Evolutionary conservation across 495 filamentous ascomycete species (phyloP).

Genomic region (Aspergillus taichungensis): DNA sequence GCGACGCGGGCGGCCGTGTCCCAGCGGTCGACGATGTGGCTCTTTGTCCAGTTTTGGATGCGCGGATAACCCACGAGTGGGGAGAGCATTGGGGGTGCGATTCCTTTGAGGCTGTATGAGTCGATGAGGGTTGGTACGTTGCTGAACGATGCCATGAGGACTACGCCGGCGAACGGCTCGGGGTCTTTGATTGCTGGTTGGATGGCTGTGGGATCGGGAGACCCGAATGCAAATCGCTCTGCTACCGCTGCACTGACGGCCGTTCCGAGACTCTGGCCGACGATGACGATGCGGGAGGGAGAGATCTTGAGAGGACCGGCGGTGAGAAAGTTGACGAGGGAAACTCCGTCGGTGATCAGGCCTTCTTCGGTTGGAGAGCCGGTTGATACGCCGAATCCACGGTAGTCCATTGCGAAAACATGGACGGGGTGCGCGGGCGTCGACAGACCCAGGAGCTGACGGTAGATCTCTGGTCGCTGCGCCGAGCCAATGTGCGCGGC

Average conservation of each 20-base stretch:
- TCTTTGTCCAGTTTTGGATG: constrained; percentile 37
- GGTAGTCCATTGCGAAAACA: constrained; percentile 73
- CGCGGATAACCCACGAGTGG: constrained; percentile 55
- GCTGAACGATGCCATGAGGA: constrained; percentile 75
- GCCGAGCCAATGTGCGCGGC: constrained; percentile 39
- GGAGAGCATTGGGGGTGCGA: constrained; percentile 71
- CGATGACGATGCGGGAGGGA: constrained; percentile 61
- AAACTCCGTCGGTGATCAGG: constrained; percentile 68
- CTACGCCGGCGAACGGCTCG: constrained; percentile 57
- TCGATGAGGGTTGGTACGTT: constrained; percentile 60
- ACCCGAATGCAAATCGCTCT: constrained; percentile 54
- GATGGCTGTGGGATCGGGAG: constrained; percentile 20
- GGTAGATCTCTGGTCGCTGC: constrained; percentile 35
- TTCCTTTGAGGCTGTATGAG: constrained; percentile 63
- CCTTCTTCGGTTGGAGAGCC: constrained; percentile 75
- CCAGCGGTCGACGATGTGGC: constrained; percentile 48
- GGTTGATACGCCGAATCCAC: constrained; percentile 77
- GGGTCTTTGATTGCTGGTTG: constrained; percentile 31
- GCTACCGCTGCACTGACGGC: constrained; percentile 66
- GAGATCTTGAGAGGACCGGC: constrained; percentile 42
- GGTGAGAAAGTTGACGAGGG: constrained; percentile 54
- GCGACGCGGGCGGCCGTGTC: constrained; percentile 41
- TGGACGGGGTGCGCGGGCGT: constrained; percentile 49
- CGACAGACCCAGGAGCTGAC: constrained; percentile 31
- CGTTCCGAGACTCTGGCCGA: constrained; percentile 88